Percentiles rank a stretch among this genome's conserved stretches.
phyloP scores from a whole-genome alignment of 371 early-diverging fungal genomes.

The Zychaea mexicana region DNA sequence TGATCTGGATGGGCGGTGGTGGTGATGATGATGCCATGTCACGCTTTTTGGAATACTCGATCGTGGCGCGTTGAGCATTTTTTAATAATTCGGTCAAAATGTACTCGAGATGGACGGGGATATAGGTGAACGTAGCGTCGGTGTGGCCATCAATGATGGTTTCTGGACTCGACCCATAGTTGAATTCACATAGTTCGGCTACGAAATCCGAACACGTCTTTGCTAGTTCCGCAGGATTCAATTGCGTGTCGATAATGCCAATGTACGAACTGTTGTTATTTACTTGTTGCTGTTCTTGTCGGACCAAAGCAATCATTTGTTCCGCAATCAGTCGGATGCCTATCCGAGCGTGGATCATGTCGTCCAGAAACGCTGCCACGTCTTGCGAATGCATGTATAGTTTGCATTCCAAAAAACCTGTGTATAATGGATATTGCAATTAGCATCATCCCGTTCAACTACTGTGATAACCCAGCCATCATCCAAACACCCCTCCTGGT shows the following conservation, averaged over 20 bases:
- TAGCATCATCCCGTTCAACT: too few relatives aligned
- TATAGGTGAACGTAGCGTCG: constrained; percentile 85
- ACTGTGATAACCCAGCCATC: too few relatives aligned
- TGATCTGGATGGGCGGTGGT: constrained; percentile 82
- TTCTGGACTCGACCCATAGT: constrained; percentile 86
- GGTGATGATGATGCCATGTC: constrained; percentile 26
- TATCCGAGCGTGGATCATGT: constrained; percentile 92
- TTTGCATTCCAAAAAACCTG: constrained; percentile 63
- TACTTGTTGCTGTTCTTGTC: constrained; percentile 34
- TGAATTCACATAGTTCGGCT: constrained; percentile 87
- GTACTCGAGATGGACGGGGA: constrained; percentile 95
- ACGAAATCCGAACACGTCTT: constrained; percentile 73
- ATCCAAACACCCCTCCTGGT: too few relatives aligned
- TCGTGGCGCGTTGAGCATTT: constrained; percentile 91
- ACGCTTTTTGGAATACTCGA: constrained; percentile 68
- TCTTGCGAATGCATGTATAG: constrained; percentile 83
- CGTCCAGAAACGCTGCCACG: constrained; percentile 80
- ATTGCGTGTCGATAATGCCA: constrained; percentile 86
- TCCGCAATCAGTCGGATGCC: constrained; percentile 95
- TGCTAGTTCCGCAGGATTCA: constrained; percentile 71
- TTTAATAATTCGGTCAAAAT: constrained; percentile 92
- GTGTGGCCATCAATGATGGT: constrained; percentile 77
- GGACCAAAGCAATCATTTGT: constrained; percentile 86
- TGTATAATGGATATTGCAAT: too few relatives aligned
- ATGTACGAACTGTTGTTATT: constrained; percentile 51